These are phyloP conservation scores for Pichia sp. DNA, from an alignment of 1,139 yeast species.

Conservation along the genomic window DNA sequence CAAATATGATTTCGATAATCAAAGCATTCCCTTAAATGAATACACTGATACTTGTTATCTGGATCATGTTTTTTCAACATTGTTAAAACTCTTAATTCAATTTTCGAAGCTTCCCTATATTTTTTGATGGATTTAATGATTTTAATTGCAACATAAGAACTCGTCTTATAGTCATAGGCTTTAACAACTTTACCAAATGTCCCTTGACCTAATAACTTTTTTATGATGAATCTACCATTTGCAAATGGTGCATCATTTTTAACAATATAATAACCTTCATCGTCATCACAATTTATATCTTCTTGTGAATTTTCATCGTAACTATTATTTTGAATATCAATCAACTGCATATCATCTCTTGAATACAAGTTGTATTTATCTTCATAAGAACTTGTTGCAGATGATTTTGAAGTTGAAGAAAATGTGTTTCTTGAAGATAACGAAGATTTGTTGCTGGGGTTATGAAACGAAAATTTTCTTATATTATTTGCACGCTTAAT, in stretches of 20 bases:
- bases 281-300: constrained; percentile 48
- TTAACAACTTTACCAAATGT: constrained; percentile 94
- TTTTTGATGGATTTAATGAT: constrained; percentile 77
- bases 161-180: constrained; percentile 52
- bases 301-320: constrained; percentile 10
- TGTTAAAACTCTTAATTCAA: constrained; percentile 71
- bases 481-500: background rate
- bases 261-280: constrained; percentile 78
- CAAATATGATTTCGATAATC: constrained; percentile 94
- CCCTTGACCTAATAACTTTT: constrained; percentile 83
- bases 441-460: constrained; percentile 9
- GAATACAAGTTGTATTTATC: constrained; percentile 1
- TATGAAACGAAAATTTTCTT: constrained; percentile 17
- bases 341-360: constrained; percentile 8
- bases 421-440: constrained; percentile 3
- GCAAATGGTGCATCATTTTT: constrained; percentile 56
- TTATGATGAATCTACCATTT: constrained; percentile 58
- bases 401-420: constrained; percentile 15
- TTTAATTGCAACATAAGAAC: constrained; percentile 78
- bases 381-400: constrained; percentile 21
- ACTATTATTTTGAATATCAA: constrained; percentile 9
- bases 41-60: constrained; percentile 60
- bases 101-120: constrained; percentile 79
- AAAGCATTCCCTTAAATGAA: constrained; percentile 81
- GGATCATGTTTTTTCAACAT: constrained; percentile 75